A percentile compares a stretch with the other conserved stretches of the same genome.
These are phyloP conservation scores for Pythium rishiriense DNA, from an alignment of 352 stramenopile species.

Conservation along the genomic window DNA sequence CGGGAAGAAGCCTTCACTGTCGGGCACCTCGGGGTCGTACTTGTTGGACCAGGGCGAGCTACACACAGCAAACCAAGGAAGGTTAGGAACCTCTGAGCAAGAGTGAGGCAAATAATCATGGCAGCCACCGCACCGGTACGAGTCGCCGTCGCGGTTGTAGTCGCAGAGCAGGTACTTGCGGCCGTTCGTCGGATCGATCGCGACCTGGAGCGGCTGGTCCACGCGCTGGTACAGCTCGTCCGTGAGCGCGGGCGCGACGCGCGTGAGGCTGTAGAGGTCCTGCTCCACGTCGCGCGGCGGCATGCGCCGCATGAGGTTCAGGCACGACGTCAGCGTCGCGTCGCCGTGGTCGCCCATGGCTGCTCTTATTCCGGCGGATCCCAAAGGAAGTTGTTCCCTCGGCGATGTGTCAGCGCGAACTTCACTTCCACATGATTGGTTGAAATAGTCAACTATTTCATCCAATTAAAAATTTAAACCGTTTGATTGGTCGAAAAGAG, in stretches of 20 bases:
- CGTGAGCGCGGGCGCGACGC: conserved; percentile 74
- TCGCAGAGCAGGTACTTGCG: conserved; percentile 93
- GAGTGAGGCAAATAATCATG: not conserved
- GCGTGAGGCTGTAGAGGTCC: conserved; percentile 84
- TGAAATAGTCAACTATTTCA: conserved; percentile 4
- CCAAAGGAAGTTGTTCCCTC: not conserved
- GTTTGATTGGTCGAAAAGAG: conserved; percentile 23
- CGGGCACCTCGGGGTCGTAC: conserved; percentile 77
- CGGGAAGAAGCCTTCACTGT: conserved; percentile 89
- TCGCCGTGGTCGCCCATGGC: conserved; percentile 35
- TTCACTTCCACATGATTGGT: conserved; percentile 20
- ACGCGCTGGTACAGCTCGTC: conserved; percentile 93
- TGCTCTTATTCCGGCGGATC: conserved; percentile 8
- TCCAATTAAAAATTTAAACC: conserved; percentile 6
- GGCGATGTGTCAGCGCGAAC: too few species aligned
- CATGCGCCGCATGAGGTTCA: conserved; percentile 91
- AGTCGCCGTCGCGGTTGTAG: conserved; percentile 95
- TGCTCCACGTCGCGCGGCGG: conserved; percentile 83
- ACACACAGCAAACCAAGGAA: too few species aligned
- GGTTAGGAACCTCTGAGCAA: too few species aligned
- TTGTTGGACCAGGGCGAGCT: conserved; percentile 93
- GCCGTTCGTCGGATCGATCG: conserved; percentile 82
- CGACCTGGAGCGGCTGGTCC: conserved; percentile 90
- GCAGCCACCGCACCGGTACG: conserved; percentile 49
- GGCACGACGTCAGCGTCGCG: conserved; percentile 65